Conservation (phyloP, 495 filamentous ascomycete species). For the Xylaria scruposa region DNA sequence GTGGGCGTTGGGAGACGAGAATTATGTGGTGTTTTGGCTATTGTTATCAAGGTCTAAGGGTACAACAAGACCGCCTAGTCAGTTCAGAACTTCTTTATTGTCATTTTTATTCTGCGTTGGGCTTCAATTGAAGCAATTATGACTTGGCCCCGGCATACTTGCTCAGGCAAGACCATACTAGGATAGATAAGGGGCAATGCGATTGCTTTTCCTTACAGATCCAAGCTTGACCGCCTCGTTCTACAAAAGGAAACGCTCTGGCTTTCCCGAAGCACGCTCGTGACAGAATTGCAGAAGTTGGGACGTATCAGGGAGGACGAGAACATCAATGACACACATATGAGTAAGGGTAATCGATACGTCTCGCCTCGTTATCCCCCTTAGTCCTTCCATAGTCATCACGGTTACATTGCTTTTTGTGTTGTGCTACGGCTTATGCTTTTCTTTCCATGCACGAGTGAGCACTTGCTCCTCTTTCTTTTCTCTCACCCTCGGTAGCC, state of each 20-base stretch:
- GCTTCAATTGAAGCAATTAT: not conserved
- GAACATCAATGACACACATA: not conserved
- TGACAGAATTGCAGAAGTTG: conserved; percentile 2
- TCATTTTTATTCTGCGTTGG: not conserved
- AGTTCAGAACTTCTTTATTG: conserved; percentile 1
- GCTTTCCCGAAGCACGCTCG: not conserved
- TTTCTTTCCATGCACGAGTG: not conserved
- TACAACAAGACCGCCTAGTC: not conserved
- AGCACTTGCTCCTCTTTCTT: not conserved
- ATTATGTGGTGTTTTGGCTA: conserved; percentile 8
- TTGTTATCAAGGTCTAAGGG: not conserved
- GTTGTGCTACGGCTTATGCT: not conserved
- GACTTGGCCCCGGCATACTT: no score
- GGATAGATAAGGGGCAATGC: conserved; percentile 10
- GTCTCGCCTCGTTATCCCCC: not conserved
- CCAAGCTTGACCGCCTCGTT: not conserved
- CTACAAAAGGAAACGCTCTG: not conserved
- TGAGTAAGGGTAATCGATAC: not conserved
- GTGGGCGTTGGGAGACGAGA: conserved; percentile 12
- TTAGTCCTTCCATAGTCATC: not conserved
- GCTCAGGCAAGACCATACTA: not conserved
- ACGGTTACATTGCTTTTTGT: conserved; percentile 17
- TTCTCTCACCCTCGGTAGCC: conserved; percentile 21
- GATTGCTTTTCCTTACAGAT: conserved; percentile 4
- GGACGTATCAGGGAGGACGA: not conserved